Base-by-base conservation (phyloP, 257 asterid genomes). In the Ajuga chamaepitys region DNA sequence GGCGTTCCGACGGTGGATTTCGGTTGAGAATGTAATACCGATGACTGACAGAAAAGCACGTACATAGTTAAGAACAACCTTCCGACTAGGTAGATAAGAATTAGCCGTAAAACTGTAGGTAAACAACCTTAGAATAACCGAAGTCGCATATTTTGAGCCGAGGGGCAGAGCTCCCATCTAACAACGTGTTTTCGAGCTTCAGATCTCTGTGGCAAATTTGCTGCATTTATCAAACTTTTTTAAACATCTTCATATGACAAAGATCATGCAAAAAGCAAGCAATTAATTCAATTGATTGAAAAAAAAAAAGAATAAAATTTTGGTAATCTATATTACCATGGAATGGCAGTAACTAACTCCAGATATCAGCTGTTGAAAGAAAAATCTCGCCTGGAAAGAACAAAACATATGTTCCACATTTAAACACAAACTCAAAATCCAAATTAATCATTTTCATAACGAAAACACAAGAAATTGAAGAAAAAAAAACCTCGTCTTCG, bases 1-100 rank as follows among this genome's bases (percentile, higher is more conserved):
- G 97, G 97, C 0, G 97, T 87, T 51, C 95, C 98, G 0, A 92
- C 97, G 0, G 97, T 92, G n/a, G 97, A 92, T 73, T 92, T 92
- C 0, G 96, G 97, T 78, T 89, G 96, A 26, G 97, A 92, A 80
- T 92, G 98, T 53, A 92, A 37, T 8, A 84, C 89, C 0, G 91
- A 66, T 7, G 97, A 92, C 96, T 92, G 65, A 12, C 13, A 41
- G 32, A 64, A 22, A 26, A 64, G 51, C 37, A 30, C 7, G 1
- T 4, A 13, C 8, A 35, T 2, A 26, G 4, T 80, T 0, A 76
- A 17, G 22, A 65, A 50, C 20, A 35, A 1, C 45, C 10, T 28
- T 35, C n/a, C n/a, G n/a, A n/a, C n/a, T n/a, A n/a, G n/a, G n/a
- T n/a, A n/a, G n/a, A n/a, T n/a, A n/a, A n/a, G n/a, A n/a, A n/a